Base-by-base conservation (phyloP, 257 asterid genomes). In the Plantago major region DNA sequence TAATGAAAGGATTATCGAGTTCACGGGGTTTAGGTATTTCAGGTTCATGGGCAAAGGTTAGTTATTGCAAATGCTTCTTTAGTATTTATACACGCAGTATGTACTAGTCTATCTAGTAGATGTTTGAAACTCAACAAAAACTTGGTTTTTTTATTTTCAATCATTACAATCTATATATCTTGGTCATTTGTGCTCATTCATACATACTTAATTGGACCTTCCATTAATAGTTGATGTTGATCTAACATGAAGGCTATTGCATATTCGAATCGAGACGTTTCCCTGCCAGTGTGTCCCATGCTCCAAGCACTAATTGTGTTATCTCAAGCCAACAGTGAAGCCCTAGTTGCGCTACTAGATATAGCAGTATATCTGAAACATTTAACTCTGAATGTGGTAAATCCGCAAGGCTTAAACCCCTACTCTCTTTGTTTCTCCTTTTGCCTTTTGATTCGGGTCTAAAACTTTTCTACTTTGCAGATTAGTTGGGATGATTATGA, bases 381-480 rank as follows among this genome's bases (percentile, higher is more conserved):
- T 30, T 15, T 62, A 12, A 51, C 4, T 6, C 9, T 51, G 33
- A 19, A 62, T 62, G 8, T 50, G 67, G 67, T 62, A n/a, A n/a
- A n/a, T n/a, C n/a, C n/a, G n/a, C n/a, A 48, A 62, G 58, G 10
- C 7, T 5, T 1, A 45, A 19, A 13, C 7, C 16, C 3, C 19
- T 50, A 0, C 2, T 10, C 7, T 50, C 19, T 4, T 48, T 12
- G 7, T 12, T 45, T 7, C 16, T 30, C 10, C 30, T 30, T 15
- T 17, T 17, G 9, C 30, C 9, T 50, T 26, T 6, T 50, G 16
- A 9, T 18, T 48, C n/a, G 6, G 9, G 6, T 1, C 12, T 17
- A 9, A 17, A 17, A 15, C 6, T 15, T 13, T 16, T 22, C 10
- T 50, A 15, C 16, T 9, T 50, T 18, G 19, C 19, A 9, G 5